phyloP scores from a whole-genome alignment of 331 rosid species.

The Arachis monticola region DNA sequence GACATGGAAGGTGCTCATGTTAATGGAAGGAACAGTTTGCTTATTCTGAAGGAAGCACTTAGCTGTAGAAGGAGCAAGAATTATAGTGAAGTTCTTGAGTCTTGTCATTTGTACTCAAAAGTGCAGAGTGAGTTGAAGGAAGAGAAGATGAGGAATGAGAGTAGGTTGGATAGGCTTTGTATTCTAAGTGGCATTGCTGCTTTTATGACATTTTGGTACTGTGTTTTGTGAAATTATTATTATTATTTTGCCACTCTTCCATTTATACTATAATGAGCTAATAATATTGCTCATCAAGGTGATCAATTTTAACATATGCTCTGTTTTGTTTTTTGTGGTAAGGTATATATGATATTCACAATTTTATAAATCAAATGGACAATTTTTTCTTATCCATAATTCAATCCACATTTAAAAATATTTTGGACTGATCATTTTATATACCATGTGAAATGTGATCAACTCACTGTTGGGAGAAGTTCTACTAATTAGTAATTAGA shows the following conservation, averaged over 20 bases:
- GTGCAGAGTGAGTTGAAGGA: conserved; percentile 83
- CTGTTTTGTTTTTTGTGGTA: conserved; percentile 13
- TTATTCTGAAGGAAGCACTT: conserved; percentile 77
- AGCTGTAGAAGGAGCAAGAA: conserved; percentile 77
- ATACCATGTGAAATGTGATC: too few relatives aligned
- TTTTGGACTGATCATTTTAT: too few relatives aligned
- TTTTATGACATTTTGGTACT: conserved; percentile 67
- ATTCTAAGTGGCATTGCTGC: conserved; percentile 71
- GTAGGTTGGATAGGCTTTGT: conserved; percentile 77
- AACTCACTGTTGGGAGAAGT: too few relatives aligned
- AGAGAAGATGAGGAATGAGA: conserved; percentile 84
- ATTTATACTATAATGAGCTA: conserved; percentile 23
- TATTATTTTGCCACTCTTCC: background rate
- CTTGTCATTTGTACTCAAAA: conserved; percentile 72
- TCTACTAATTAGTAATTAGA: too few relatives aligned
- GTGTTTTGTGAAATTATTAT: conserved; percentile 53
- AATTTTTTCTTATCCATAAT: too few relatives aligned
- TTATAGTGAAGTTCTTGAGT: conserved; percentile 71
- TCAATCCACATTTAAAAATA: too few relatives aligned
- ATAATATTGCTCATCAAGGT: conserved; percentile 31
- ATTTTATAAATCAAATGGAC: too few relatives aligned
- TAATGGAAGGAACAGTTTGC: conserved; percentile 83
- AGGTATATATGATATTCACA: background rate
- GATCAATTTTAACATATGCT: conserved; percentile 19
- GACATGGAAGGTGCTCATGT: conserved; percentile 87